Conservation (phyloP, 345 rosid species). For the Leavenworthia alabamica region DNA sequence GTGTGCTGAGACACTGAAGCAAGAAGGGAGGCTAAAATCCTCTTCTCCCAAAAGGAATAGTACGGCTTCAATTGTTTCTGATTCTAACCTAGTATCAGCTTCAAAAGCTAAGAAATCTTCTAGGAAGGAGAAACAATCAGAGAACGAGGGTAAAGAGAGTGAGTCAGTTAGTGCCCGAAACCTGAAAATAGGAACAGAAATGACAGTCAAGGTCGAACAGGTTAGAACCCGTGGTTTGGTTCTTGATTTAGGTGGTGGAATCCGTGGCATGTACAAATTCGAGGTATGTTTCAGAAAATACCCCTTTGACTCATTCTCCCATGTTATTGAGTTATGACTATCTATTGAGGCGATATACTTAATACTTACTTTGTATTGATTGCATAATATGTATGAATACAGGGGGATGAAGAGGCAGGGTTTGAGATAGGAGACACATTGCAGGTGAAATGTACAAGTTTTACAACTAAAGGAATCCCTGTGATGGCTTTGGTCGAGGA, state of each 20-base stretch:
- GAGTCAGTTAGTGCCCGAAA: constrained; percentile 33
- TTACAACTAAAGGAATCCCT: constrained; percentile 71
- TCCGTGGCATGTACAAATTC: constrained; percentile 84
- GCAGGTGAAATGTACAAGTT: constrained; percentile 62
- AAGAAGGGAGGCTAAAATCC: constrained; percentile 25
- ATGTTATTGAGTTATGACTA: neutral
- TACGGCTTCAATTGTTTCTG: constrained; percentile 13
- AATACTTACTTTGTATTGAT: neutral
- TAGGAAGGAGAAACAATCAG: constrained; percentile 15
- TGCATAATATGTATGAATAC: constrained; percentile 15
- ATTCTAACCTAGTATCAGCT: constrained; percentile 14
- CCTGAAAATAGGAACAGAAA: constrained; percentile 63
- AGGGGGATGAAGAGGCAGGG: constrained; percentile 42
- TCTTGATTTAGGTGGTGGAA: constrained; percentile 85
- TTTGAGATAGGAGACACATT: constrained; percentile 54
- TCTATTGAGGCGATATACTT: neutral
- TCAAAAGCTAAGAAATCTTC: constrained; percentile 13
- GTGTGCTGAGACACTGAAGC: constrained; percentile 17
- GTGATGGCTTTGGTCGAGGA: constrained; percentile 55
- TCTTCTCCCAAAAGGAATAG: constrained; percentile 5
- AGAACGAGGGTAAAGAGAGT: constrained; percentile 22
- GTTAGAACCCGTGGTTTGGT: constrained; percentile 70
- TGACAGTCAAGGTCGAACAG: constrained; percentile 56
- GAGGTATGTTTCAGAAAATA: constrained; percentile 40
- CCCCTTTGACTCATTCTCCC: neutral